phyloP scores from a whole-genome alignment of 495 filamentous ascomycete genomes.

The Aspergillus baeticus region DNA sequence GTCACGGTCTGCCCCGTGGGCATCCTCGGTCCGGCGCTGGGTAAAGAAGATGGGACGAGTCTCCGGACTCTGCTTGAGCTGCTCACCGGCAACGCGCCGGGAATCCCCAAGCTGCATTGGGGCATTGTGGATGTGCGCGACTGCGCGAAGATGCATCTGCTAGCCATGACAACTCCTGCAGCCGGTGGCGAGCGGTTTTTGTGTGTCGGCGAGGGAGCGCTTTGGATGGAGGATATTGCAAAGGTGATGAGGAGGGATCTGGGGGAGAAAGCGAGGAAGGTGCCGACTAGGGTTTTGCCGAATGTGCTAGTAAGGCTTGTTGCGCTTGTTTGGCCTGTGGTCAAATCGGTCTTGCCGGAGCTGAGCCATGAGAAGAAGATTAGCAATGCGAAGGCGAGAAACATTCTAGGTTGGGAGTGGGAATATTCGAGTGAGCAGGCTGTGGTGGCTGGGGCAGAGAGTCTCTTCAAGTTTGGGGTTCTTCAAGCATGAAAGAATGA shows the following conservation, averaged over 20 bases:
- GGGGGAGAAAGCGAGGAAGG: not conserved
- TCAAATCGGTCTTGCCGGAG: not conserved
- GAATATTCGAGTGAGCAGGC: not conserved
- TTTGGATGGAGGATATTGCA: not conserved
- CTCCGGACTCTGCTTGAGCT: not conserved
- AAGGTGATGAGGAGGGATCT: not conserved
- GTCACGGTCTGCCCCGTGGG: not conserved
- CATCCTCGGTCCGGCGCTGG: not conserved
- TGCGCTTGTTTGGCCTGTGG: not conserved
- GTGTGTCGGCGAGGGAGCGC: not conserved
- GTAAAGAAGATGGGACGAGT: not conserved
- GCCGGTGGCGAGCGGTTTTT: not conserved
- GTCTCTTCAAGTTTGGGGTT: not conserved
- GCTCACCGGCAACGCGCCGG: not conserved
- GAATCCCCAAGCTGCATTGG: not conserved
- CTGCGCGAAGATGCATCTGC: not conserved
- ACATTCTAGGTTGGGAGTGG: not conserved
- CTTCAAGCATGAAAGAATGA: too few species aligned
- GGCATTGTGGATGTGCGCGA: not conserved
- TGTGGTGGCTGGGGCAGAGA: not conserved
- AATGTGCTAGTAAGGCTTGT: not conserved
- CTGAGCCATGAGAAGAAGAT: not conserved
- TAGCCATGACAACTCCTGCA: not conserved
- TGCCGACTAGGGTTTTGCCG: not conserved
- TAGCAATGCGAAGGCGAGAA: not conserved